A percentile compares a stretch with the other conserved stretches of the same genome.
These are phyloP conservation scores for Fusarium sterilihyphosum DNA, from an alignment of 2,329 filamentous ascomycete species.

Conservation along the genomic window DNA sequence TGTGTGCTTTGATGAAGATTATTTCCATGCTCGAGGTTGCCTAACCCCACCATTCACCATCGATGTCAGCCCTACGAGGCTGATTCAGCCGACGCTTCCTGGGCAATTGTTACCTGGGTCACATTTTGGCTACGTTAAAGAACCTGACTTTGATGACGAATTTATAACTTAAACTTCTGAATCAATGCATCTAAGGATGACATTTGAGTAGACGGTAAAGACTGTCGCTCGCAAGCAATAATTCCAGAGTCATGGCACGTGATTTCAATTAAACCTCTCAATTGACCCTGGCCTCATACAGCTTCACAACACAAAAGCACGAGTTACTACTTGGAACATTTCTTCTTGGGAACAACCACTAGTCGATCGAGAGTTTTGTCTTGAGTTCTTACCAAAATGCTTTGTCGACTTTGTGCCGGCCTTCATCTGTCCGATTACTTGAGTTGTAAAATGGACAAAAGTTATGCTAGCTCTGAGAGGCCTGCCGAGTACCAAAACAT, in stretches of 20 bases:
- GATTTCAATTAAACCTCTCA: not conserved
- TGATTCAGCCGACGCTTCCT: not conserved
- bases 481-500: not conserved
- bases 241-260: not conserved
- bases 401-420: not conserved
- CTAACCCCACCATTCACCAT: not conserved
- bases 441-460: not conserved
- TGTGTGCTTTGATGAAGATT: not conserved
- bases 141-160: accelerated
- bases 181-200: too few species aligned
- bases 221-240: not conserved
- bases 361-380: too few species aligned
- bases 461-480: not conserved
- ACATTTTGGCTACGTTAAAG: accelerated
- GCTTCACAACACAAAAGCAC: not conserved
- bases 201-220: too few species aligned
- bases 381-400: not conserved
- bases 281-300: too few species aligned
- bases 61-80: conserved; percentile 4
- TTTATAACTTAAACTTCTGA: not conserved
- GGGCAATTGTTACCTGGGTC: not conserved
- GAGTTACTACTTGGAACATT: not conserved
- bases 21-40: not conserved
- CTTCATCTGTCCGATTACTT: not conserved
- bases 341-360: too few species aligned